These are phyloP conservation scores for Populus simonii DNA, from an alignment of 345 rosid species.

Conservation along the genomic window DNA sequence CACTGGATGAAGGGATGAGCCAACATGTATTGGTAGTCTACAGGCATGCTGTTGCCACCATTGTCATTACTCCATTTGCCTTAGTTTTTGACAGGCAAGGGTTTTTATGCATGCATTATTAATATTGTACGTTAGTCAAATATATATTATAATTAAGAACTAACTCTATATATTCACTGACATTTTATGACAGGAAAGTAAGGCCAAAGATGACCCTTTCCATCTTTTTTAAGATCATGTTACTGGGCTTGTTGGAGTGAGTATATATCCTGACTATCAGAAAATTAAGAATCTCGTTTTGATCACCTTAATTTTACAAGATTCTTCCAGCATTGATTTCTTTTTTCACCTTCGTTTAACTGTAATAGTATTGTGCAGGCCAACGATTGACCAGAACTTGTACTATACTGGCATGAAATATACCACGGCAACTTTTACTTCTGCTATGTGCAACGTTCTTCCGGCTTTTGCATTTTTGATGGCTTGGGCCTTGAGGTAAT, in stretches of 20 bases:
- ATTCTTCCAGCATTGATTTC: background rate
- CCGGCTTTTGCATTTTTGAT: slow-evolving; percentile 84
- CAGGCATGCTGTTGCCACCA: slow-evolving; percentile 59
- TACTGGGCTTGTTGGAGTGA: slow-evolving; percentile 75
- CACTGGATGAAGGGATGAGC: slow-evolving; percentile 59
- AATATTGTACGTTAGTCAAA: background rate
- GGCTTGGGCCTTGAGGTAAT: slow-evolving; percentile 80
- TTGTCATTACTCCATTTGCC: slow-evolving; percentile 70
- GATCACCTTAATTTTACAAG: background rate
- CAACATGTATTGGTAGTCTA: slow-evolving; percentile 65
- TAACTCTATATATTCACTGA: background rate
- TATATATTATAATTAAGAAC: background rate
- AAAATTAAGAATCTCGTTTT: background rate
- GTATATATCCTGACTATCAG: slow-evolving; percentile 17
- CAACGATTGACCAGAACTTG: slow-evolving; percentile 60
- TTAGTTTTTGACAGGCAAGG: slow-evolving; percentile 55
- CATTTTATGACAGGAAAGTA: slow-evolving; percentile 45
- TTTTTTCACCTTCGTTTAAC: background rate
- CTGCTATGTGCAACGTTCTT: slow-evolving; percentile 73
- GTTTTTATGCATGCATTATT: background rate
- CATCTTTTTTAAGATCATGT: slow-evolving; percentile 55
- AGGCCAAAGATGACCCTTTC: slow-evolving; percentile 77
- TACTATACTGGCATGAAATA: slow-evolving; percentile 79
- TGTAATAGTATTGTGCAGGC: slow-evolving; percentile 33
- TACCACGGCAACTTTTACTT: slow-evolving; percentile 76